Percentiles rank a stretch among this genome's conserved stretches.
Evolutionary conservation across 305 asterid species (phyloP).

Genomic region (Solanum hybrid): DNA sequence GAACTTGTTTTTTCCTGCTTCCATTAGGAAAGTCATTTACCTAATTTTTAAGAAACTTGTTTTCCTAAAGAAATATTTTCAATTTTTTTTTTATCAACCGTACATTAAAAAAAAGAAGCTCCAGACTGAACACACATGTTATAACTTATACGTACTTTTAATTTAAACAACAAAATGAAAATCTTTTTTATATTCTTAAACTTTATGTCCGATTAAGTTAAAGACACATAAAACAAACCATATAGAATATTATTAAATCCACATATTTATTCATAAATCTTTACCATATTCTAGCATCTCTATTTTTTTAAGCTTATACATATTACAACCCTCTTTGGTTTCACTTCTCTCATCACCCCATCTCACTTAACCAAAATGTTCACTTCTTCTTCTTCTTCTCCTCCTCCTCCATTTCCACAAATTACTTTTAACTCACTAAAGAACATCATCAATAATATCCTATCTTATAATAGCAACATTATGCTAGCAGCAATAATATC

Average conservation of each 20-base stretch:
- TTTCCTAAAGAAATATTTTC: neutral
- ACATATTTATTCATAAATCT: neutral
- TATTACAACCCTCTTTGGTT: neutral
- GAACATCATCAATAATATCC: neutral
- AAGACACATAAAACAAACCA: neutral
- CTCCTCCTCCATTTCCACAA: neutral
- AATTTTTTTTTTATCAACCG: neutral
- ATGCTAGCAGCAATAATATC: slow-evolving; percentile 40
- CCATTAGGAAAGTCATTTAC: neutral
- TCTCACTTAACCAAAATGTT: neutral
- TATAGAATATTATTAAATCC: neutral
- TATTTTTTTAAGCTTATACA: neutral
- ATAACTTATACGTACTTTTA: neutral
- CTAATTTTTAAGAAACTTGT: neutral
- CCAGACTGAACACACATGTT: neutral
- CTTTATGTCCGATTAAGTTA: neutral
- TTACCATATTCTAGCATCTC: neutral
- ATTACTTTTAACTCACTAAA: neutral
- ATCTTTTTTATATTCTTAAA: neutral
- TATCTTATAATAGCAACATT: slow-evolving; percentile 25
- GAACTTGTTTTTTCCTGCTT: neutral
- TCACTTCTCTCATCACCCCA: neutral
- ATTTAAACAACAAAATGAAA: neutral
- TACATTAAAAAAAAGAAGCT: neutral
- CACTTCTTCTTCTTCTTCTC: neutral